phyloP scores from a whole-genome alignment of 73 alveolate genomes.

The Tetrahymena borealis region DNA sequence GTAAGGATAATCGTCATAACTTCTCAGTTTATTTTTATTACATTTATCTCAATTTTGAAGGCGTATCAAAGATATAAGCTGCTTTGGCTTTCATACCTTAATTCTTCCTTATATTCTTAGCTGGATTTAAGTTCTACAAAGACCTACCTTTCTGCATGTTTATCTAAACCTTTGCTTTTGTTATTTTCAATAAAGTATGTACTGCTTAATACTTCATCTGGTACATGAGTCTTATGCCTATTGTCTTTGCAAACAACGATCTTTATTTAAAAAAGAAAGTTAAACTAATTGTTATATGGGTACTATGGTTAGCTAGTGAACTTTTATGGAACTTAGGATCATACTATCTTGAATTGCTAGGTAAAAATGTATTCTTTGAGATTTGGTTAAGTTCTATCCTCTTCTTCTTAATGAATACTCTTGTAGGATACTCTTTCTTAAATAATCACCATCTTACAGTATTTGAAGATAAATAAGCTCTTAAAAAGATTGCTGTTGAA shows the following conservation, averaged over 20 bases:
- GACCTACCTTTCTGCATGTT: conserved; percentile 75
- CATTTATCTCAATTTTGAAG: conserved; percentile 73
- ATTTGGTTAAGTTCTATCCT: background rate
- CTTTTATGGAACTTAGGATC: conserved; percentile 44
- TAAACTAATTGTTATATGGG: conserved; percentile 8
- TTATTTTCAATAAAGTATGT: conserved; percentile 86
- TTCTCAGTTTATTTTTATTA: conserved; percentile 88
- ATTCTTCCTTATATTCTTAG: conserved; percentile 52
- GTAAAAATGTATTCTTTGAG: conserved; percentile 15
- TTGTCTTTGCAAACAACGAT: conserved; percentile 13
- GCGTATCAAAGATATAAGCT: conserved; percentile 55
- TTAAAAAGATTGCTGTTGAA: background rate
- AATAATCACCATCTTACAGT: background rate
- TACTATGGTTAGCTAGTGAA: conserved; percentile 2
- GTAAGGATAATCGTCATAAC: conserved; percentile 95
- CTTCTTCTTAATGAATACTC: background rate
- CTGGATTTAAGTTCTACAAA: conserved; percentile 61
- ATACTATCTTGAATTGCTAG: conserved; percentile 22
- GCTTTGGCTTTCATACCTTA: conserved; percentile 86
- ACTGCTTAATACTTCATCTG: conserved; percentile 82
- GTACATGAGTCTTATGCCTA: conserved; percentile 37
- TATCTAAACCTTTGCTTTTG: conserved; percentile 82
- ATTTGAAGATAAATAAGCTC: background rate
- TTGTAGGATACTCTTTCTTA: background rate
- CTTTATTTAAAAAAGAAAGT: background rate